Evolutionary conservation across 371 early-diverging fungal species (phyloP), one percentile per base, ranked within the genome.

Genomic region (Dinochytrium kinnereticum): DNA sequence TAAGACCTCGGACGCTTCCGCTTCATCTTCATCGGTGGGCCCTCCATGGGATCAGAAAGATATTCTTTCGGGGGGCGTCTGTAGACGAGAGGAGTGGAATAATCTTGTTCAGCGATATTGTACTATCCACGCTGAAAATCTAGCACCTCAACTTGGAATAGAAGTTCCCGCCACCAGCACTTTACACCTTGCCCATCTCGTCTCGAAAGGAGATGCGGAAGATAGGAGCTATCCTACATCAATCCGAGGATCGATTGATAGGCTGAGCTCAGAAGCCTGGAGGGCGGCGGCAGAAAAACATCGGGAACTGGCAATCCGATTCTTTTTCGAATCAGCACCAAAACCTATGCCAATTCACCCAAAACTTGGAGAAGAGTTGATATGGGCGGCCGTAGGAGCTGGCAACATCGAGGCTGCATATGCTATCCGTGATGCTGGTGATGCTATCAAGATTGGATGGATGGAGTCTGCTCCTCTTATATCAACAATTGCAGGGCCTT

Each of bases 341-440:
- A 55, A 55, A 55, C 57, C 57, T 26, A 30, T 55, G 21, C 30
- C 7, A 5, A 10, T 55, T 10, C 26, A 19, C 10, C 57, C 57
- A 10, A 55, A 55, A 26, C 26, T 55, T 10, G 57, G 26, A 55
- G 57, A 55, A 26, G 57, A 55, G 57, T 7, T 55, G 57, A 30
- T 55, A 10, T 55, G 57, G 57, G 57, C 26, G 57, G 57, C 57
- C 5, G 24, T 55, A 26, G 10, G 26, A 26, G 57, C 57, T 30
- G 57, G 57, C 10, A 55, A 55, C 57, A 30, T 55, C 24, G 57
- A 55, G 7, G 57, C 57, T 7, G 57, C 57, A 7, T 55, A 55
- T 30, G 57, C 7, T 5, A 55, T 55, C 24, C 57, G 57, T 30
- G 57, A 55, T 30, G 57, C 57, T 15, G 57, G 57, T 5, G 30